A percentile compares a stretch with the other conserved stretches of the same genome.
Conservation (phyloP, 2,329 filamentous ascomycete species). For the Curvularia sp. region DNA sequence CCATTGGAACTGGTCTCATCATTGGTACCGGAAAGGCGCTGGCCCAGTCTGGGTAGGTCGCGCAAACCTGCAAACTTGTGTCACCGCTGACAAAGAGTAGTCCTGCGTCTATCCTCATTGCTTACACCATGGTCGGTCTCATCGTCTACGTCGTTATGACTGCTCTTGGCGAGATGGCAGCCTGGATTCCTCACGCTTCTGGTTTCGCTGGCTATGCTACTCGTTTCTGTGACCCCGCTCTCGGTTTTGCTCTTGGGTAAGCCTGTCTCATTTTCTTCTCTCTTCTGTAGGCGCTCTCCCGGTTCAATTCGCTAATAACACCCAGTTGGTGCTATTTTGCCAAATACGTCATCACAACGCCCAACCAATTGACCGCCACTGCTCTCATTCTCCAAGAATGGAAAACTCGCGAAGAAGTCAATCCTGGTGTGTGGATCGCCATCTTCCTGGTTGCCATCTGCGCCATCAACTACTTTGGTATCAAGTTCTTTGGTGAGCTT, state of each 20-base stretch:
- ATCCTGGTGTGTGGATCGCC: constrained; percentile 81
- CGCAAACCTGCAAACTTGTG: neutral
- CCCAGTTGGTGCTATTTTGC: constrained; percentile 66
- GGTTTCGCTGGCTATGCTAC: constrained; percentile 84
- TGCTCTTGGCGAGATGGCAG: constrained; percentile 82
- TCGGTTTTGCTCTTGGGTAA: constrained; percentile 72
- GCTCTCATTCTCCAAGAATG: constrained; percentile 81
- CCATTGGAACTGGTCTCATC: constrained; percentile 75
- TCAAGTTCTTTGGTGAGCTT: constrained; percentile 62
- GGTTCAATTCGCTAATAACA: neutral
- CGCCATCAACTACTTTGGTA: constrained; percentile 61
- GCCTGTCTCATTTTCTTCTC: neutral
- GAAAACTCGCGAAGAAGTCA: constrained; percentile 69
- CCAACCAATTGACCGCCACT: constrained; percentile 84
- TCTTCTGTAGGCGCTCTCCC: neutral
- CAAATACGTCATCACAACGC: constrained; percentile 84
- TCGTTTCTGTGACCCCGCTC: constrained; percentile 79
- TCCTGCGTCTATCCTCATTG: constrained; percentile 74
- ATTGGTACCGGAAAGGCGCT: constrained; percentile 67
- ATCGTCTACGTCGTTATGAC: constrained; percentile 84
- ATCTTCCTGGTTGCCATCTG: constrained; percentile 57
- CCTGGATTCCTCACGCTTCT: constrained; percentile 78
- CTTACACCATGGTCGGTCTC: constrained; percentile 72
- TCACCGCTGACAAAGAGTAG: constrained; percentile 41
- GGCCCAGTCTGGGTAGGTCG: constrained; percentile 54